Evolutionary conservation across 2,329 filamentous ascomycete species (phyloP).

Genomic region (Diplodia intermedia): DNA sequence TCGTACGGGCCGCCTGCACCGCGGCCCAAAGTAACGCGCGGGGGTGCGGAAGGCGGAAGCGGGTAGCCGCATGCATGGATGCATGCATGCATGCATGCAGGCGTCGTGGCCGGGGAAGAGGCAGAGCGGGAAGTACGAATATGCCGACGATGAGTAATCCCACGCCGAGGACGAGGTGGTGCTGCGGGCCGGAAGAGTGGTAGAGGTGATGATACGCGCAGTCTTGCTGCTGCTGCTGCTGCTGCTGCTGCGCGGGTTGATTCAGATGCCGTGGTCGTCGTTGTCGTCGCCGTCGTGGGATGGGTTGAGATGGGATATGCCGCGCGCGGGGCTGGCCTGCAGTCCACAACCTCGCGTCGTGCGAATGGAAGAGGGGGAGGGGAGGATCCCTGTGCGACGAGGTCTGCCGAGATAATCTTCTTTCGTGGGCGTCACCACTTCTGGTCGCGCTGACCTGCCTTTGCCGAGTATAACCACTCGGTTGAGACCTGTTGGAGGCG

Average conservation of each 20-base stretch:
- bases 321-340: neutral
- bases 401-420: neutral
- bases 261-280: neutral
- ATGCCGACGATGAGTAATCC: neutral
- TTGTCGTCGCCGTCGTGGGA: neutral
- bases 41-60: neutral
- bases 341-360: neutral
- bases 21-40: neutral
- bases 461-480: neutral
- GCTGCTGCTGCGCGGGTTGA: neutral
- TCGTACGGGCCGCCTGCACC: neutral
- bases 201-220: neutral
- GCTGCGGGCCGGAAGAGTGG: neutral
- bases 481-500: neutral
- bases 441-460: neutral
- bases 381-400: neutral
- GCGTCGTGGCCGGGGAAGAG: neutral
- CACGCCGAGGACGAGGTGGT: neutral
- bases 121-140: neutral
- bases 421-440: neutral
- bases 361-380: neutral
- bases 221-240: neutral
- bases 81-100: neutral
- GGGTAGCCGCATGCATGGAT: neutral
- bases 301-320: neutral